Evolutionary conservation across 257 asterid genomes (phyloP).

Genomic region (Misopates orontium): DNA sequence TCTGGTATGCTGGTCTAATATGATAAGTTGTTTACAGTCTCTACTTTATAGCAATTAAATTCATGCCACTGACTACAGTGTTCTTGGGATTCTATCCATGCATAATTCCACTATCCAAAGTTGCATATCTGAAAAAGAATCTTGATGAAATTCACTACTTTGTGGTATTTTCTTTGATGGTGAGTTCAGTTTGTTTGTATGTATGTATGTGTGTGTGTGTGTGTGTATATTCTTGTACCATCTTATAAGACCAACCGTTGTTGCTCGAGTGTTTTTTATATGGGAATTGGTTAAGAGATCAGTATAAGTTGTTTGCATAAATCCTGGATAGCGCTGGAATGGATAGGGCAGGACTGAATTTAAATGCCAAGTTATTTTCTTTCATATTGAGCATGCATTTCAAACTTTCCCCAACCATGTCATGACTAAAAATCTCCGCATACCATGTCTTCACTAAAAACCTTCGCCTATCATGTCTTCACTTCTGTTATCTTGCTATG

Average conservation of each 20-base stretch:
- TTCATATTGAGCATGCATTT: not conserved
- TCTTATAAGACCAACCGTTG: conserved; percentile 3
- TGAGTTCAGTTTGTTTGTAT: conserved; percentile 2
- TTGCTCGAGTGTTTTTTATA: conserved; percentile 1
- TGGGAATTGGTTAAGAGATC: not conserved
- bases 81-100: not conserved
- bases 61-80: conserved; percentile 19
- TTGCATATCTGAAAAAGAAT: conserved; percentile 16
- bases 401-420: not conserved
- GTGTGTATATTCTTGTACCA: conserved; percentile 1
- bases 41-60: conserved; percentile 18
- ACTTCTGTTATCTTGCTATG: not conserved
- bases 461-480: not conserved
- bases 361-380: not conserved
- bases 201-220: not conserved
- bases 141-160: not conserved
- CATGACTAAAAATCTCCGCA: not conserved
- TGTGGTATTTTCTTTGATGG: conserved; percentile 2
- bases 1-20: conserved; percentile 57
- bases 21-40: conserved; percentile 17
- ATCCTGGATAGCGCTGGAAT: not conserved
- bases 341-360: not conserved
- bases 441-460: not conserved
- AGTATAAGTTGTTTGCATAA: not conserved
- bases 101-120: not conserved